These are phyloP conservation scores for Lithospermum erythrorhizon DNA, from an alignment of 257 asterid genomes.

Conservation along the genomic window DNA sequence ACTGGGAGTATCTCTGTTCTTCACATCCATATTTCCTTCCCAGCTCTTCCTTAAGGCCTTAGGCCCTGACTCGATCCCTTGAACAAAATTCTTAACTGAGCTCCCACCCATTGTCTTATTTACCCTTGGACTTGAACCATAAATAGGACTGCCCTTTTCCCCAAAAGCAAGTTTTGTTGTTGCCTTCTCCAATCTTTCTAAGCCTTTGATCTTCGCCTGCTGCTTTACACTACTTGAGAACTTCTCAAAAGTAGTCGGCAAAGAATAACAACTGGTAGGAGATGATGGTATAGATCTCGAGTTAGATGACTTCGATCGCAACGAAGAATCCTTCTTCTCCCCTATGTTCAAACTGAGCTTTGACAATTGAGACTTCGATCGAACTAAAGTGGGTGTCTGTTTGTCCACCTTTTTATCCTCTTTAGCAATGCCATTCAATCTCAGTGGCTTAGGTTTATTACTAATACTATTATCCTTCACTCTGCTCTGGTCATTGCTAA, in stretches of 20 bases:
- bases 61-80: conserved; percentile 72
- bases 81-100: conserved; percentile 52
- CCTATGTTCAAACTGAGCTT: conserved; percentile 50
- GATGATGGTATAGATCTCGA: conserved; percentile 94
- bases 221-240: conserved; percentile 70
- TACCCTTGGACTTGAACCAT: conserved; percentile 30
- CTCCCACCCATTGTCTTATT: conserved; percentile 41
- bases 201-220: conserved; percentile 65
- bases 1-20: conserved; percentile 78
- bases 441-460: conserved; percentile 17
- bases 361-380: conserved; percentile 78
- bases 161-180: conserved; percentile 31
- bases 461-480: conserved; percentile 29
- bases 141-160: conserved; percentile 45
- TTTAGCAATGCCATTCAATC: conserved; percentile 29
- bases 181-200: conserved; percentile 60
- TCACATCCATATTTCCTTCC: conserved; percentile 88
- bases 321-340: conserved; percentile 47
- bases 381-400: conserved; percentile 40
- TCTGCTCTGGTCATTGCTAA: conserved; percentile 18
- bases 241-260: conserved; percentile 93
- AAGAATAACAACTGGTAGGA: conserved; percentile 86
- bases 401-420: conserved; percentile 45
- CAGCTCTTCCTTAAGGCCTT: conserved; percentile 94
- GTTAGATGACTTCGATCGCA: conserved; percentile 49